phyloP scores from a whole-genome alignment of 345 rosid species.

The Hypericum androsaemum region DNA sequence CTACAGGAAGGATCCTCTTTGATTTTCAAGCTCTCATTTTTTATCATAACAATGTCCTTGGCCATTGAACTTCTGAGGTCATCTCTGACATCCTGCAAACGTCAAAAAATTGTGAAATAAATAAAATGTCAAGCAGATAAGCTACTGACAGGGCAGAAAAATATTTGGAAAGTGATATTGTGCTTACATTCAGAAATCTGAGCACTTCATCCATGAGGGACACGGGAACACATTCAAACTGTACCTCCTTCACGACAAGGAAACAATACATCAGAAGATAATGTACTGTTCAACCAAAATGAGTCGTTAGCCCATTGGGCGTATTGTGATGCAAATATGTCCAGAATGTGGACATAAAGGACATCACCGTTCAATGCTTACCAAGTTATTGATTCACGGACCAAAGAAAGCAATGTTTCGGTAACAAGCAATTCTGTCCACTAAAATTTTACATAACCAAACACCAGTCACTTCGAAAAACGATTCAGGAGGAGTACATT shows the following conservation, averaged over 20 bases:
- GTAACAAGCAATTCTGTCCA: no score
- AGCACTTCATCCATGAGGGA: slow-evolving; percentile 91
- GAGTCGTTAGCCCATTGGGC: no score
- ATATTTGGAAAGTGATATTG: neutral
- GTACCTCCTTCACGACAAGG: slow-evolving; percentile 48
- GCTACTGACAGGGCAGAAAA: slow-evolving; percentile 6
- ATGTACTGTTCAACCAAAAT: slow-evolving; percentile 1
- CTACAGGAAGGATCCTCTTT: slow-evolving; percentile 27
- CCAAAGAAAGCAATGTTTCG: no score
- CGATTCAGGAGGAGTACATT: no score
- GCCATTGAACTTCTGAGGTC: slow-evolving; percentile 93
- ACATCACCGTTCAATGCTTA: no score
- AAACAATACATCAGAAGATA: neutral
- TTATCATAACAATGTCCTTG: slow-evolving; percentile 60
- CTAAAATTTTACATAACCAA: no score
- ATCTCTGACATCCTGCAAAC: slow-evolving; percentile 73
- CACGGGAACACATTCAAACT: slow-evolving; percentile 87
- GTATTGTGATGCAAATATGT: no score
- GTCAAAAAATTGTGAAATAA: slow-evolving; percentile 19
- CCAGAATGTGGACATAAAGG: no score
- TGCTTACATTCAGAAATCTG: slow-evolving; percentile 65
- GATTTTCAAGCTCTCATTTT: slow-evolving; percentile 62
- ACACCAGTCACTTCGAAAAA: no score
- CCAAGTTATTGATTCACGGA: no score
- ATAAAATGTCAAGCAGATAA: neutral